phyloP scores from a whole-genome alignment of 805 yeast genomes.

The Cyberlindnera xishuangbannaensis region DNA sequence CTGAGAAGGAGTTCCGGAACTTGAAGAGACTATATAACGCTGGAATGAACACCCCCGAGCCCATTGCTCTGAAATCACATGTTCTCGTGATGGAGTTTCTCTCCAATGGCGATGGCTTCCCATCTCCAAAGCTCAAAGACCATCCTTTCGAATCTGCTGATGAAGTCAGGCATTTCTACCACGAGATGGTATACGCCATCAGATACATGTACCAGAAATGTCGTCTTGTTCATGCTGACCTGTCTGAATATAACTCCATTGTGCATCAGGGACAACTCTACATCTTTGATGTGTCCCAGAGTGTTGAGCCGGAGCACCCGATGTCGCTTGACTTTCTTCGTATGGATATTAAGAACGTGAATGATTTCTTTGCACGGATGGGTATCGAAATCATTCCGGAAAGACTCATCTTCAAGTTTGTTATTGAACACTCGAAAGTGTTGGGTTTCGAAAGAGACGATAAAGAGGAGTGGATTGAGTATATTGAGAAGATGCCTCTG shows the following conservation, averaged over 20 bases:
- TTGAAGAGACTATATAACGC: conserved; percentile 70
- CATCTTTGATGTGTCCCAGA: conserved; percentile 94
- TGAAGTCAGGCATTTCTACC: conserved; percentile 62
- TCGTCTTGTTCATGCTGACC: conserved; percentile 91
- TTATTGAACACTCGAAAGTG: conserved; percentile 42
- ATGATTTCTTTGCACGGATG: conserved; percentile 74
- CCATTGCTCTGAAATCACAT: conserved; percentile 81
- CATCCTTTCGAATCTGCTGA: conserved; percentile 66
- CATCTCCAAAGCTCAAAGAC: conserved; percentile 86
- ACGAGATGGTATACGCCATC: conserved; percentile 77
- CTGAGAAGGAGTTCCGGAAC: conserved; percentile 94
- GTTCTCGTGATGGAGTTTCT: conserved; percentile 93
- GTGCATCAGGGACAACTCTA: conserved; percentile 74
- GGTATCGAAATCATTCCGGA: conserved; percentile 78
- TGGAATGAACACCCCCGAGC: conserved; percentile 93
- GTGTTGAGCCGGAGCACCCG: conserved; percentile 97
- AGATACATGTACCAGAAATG: conserved; percentile 84
- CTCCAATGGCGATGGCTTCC: conserved; percentile 71
- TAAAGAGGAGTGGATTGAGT: conserved; percentile 34
- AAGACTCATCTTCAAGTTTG: conserved; percentile 71
- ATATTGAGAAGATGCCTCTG: conserved; percentile 48
- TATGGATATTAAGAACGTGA: conserved; percentile 96
- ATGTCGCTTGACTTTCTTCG: conserved; percentile 91
- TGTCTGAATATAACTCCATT: conserved; percentile 89
- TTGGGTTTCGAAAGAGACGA: conserved; percentile 35